These are phyloP conservation scores for Hirschfeldia incana DNA, from an alignment of 345 rosid species.

Conservation along the genomic window DNA sequence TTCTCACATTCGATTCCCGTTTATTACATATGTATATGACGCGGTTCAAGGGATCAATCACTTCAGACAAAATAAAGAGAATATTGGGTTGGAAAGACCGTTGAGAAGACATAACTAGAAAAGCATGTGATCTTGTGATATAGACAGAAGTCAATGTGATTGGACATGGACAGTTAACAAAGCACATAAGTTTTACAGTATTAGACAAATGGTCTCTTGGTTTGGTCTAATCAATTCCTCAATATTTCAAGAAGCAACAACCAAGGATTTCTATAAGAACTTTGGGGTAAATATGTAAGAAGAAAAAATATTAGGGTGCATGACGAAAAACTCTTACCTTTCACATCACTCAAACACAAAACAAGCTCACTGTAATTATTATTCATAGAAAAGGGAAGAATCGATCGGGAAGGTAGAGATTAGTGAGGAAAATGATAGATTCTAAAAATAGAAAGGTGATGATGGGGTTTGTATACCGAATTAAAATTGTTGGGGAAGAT, in stretches of 20 bases:
- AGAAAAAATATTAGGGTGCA: background rate
- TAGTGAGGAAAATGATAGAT: constrained; percentile 33
- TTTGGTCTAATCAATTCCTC: constrained; percentile 16
- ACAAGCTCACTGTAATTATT: constrained; percentile 29
- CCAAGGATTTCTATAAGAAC: background rate
- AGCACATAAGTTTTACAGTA: constrained; percentile 3
- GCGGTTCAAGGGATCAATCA: constrained; percentile 20
- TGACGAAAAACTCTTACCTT: constrained; percentile 24
- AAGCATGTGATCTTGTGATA: constrained; percentile 29
- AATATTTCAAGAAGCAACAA: constrained; percentile 8
- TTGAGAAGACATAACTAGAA: constrained; percentile 30
- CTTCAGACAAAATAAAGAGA: constrained; percentile 25
- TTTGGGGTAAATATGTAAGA: constrained; percentile 3
- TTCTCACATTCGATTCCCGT: background rate
- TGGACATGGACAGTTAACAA: constrained; percentile 36
- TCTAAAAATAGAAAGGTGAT: constrained; percentile 39
- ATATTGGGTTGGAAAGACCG: constrained; percentile 11
- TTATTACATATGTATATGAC: background rate
- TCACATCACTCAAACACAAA: constrained; percentile 38
- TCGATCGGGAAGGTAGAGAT: constrained; percentile 30
- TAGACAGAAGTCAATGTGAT: constrained; percentile 40
- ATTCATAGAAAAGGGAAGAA: constrained; percentile 33
- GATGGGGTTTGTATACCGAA: constrained; percentile 3
- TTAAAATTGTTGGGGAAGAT: constrained; percentile 32
- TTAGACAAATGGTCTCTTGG: constrained; percentile 19